Evolutionary conservation across 2,329 filamentous ascomycete genomes (phyloP), one percentile per base, ranked within the genome.

Genomic region (Leptoxyphium fumago): DNA sequence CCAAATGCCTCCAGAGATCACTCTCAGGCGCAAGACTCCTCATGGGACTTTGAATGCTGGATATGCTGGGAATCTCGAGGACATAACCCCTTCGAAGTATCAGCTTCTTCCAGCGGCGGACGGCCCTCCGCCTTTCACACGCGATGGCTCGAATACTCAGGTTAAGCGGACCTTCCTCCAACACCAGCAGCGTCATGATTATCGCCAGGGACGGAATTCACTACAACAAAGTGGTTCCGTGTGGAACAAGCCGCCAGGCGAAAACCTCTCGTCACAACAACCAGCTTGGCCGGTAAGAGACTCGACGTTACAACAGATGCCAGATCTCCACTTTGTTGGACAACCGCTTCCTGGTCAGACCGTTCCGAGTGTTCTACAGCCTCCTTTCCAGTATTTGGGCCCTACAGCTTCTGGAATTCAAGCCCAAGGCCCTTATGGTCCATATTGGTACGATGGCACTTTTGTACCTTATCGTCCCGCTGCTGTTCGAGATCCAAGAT

Each of bases 1-100:
- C 4, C 53, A 51, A 15, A 54, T 54, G 32, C 50, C 52, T 6
- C 61, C 62, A 43, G 86, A 94, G 61, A 80, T 94, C 61, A 83
- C 85, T 54, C 70, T 95, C 45, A 78, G 89, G 51, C 78, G 89
- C 52, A 96, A 96, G 64, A 96, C 89, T 8, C 91, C 89, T 4
- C 89, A 81, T 57, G 91, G 89, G n/a, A 94, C 87, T 32, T 74
- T 96, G 48, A 82, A 89, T 51, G 86, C 84, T 43, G 87, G 86
- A 10, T 95, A 94, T 57, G 88, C 96, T 70, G 86, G 84, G 29
- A 84, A 84, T 5, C 52, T 50, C 10, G 55, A 57, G 32, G 51
- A 54, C 15, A 29, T 47, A 14, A 51, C 53, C 28, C 50, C 57
- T 29, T 78, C 80, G 1, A 95, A 95, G 64, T 87, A 94, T 59